These are phyloP conservation scores for Cytospora schulzeri DNA, from an alignment of 2,329 filamentous ascomycete genomes.

Conservation along the genomic window DNA sequence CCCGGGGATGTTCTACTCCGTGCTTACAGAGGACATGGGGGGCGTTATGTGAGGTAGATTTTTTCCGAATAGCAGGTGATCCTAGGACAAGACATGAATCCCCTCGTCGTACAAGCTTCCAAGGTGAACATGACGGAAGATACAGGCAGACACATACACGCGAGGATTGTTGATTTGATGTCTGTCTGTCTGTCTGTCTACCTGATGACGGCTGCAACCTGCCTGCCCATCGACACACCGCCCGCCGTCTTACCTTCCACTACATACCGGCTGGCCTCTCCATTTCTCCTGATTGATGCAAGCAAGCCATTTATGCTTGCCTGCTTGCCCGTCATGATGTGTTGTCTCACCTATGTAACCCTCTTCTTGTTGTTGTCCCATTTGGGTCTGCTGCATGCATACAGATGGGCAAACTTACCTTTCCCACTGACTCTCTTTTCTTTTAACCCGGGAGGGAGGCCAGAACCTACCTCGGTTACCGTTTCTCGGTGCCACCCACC, in stretches of 20 bases:
- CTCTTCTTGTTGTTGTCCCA: too few species aligned
- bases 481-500: slow-evolving; percentile 7
- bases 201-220: slow-evolving; percentile 3
- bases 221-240: slow-evolving; percentile 5
- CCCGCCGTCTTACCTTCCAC: not conserved
- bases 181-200: not conserved
- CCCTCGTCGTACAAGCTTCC: slow-evolving; percentile 4
- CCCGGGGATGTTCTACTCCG: slow-evolving; percentile 3
- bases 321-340: slow-evolving; percentile 5
- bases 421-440: slow-evolving; percentile 2
- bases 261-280: not conserved
- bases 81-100: slow-evolving; percentile 2
- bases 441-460: not conserved
- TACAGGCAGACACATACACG: not conserved
- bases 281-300: not conserved
- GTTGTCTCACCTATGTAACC: not conserved
- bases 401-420: slow-evolving; percentile 12
- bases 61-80: not conserved
- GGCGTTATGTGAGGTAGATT: not conserved
- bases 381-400: not conserved
- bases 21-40: slow-evolving; percentile 1
- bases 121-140: not conserved
- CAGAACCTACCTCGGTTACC: not conserved
- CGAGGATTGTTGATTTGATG: too few species aligned
- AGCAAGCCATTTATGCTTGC: not conserved